Evolutionary conservation across 805 yeast species (phyloP).

Genomic region (Metschnikowia santaceciliae): DNA sequence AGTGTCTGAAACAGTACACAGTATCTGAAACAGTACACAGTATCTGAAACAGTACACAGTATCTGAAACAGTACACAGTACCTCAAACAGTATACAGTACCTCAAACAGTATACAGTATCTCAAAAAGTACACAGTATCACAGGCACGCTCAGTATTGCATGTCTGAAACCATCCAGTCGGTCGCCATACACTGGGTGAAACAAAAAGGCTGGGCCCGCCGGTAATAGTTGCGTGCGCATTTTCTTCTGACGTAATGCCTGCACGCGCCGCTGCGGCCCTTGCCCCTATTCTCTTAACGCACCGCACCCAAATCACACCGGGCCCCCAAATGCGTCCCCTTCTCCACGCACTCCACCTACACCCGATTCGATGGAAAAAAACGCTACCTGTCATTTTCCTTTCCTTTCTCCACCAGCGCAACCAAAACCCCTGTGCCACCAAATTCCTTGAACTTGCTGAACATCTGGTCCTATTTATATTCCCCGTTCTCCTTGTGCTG

Average conservation of each 20-base stretch:
- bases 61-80: too few species aligned
- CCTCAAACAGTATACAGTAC: too few species aligned
- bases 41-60: too few species aligned
- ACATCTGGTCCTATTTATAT: background rate
- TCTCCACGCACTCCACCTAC: slow-evolving; percentile 4
- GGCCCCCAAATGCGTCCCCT: background rate
- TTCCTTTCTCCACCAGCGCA: slow-evolving; percentile 2
- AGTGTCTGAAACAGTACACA: too few species aligned
- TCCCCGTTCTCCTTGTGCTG: background rate
- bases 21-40: too few species aligned
- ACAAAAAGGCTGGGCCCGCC: background rate
- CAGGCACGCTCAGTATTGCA: too few species aligned
- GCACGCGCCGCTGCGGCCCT: background rate
- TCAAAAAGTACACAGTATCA: too few species aligned
- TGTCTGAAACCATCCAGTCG: background rate
- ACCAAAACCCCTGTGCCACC: background rate
- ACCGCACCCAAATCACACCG: slow-evolving; percentile 2
- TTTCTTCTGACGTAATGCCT: slow-evolving; percentile 1
- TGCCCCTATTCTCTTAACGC: slow-evolving; percentile 1
- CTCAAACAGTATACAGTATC: too few species aligned
- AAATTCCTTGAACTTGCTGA: background rate
- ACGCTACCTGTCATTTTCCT: slow-evolving; percentile 6
- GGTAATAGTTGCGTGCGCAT: slow-evolving; percentile 2
- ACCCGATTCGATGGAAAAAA: background rate
- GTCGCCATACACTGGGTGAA: too few species aligned